phyloP scores from a whole-genome alignment of 441 rosid genomes.

The Melastoma candidum region DNA sequence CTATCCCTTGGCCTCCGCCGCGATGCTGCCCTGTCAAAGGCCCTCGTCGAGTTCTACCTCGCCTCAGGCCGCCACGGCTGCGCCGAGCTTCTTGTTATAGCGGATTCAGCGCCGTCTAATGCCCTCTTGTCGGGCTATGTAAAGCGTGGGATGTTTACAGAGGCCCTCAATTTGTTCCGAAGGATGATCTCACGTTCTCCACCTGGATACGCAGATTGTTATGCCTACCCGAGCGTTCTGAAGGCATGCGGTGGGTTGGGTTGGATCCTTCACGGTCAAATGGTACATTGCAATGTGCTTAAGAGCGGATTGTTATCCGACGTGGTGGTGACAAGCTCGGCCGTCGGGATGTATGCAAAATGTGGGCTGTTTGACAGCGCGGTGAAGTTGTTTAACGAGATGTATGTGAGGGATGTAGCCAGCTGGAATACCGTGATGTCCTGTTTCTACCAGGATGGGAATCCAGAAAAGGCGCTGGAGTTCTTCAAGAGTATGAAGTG shows the following conservation, averaged over 20 bases:
- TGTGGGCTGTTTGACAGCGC: conserved; percentile 29
- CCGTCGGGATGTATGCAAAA: conserved; percentile 43
- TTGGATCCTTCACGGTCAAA: conserved; percentile 28
- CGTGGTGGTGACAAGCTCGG: conserved; percentile 46
- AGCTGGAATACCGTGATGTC: conserved; percentile 66
- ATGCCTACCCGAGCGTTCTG: conserved; percentile 51
- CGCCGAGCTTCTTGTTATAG: conserved; percentile 35
- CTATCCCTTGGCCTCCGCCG: conserved; percentile 37
- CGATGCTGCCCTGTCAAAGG: conserved; percentile 37
- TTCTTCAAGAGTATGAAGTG: conserved; percentile 40
- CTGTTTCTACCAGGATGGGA: conserved; percentile 51
- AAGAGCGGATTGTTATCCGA: conserved; percentile 40
- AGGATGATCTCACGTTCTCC: conserved; percentile 23
- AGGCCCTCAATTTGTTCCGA: conserved; percentile 37
- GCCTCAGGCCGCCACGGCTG: conserved; percentile 30
- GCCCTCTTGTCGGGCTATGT: conserved; percentile 40
- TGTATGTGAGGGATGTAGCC: conserved; percentile 54
- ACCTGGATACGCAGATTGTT: conserved; percentile 39
- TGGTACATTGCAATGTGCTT: conserved; percentile 39
- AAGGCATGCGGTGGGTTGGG: conserved; percentile 54
- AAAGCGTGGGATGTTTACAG: conserved; percentile 36
- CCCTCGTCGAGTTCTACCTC: conserved; percentile 48
- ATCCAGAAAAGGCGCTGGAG: conserved; percentile 43
- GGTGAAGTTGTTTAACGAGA: conserved; percentile 48
- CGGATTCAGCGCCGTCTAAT: conserved; percentile 55